Conservation (phyloP, 148 eudicot genomes). For the Arbutus unedo region DNA sequence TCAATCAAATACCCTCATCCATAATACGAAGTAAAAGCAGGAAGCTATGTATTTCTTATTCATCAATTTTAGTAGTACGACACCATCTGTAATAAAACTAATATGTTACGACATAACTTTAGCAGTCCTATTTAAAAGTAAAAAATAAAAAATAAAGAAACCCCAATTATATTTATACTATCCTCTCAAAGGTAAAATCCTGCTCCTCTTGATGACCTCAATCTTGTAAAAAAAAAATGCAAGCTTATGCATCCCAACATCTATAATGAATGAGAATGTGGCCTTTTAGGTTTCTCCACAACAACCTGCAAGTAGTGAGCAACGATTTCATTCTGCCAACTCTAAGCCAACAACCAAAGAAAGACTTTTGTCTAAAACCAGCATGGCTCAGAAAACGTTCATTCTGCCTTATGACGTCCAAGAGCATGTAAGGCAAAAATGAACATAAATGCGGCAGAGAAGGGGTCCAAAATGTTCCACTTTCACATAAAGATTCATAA, state of each 20-base stretch:
- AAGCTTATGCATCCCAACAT: not conserved
- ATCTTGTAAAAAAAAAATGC: not conserved
- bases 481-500: not conserved
- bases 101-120: not conserved
- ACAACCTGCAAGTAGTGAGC: not conserved
- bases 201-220: not conserved
- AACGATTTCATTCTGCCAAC: not conserved
- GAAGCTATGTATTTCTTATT: not conserved
- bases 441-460: not conserved
- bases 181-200: not conserved
- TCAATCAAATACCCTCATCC: not conserved
- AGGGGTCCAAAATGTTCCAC: not conserved
- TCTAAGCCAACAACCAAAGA: not conserved
- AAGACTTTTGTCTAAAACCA: not conserved
- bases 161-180: not conserved
- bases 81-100: not conserved
- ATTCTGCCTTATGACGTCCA: not conserved
- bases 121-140: not conserved
- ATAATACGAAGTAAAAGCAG: not conserved
- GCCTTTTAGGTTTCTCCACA: not conserved
- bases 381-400: not conserved
- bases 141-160: not conserved
- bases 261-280: not conserved
- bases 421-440: not conserved
- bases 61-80: not conserved